phyloP scores from a whole-genome alignment of 2,329 filamentous ascomycete species.

The Xylogone sp. region DNA sequence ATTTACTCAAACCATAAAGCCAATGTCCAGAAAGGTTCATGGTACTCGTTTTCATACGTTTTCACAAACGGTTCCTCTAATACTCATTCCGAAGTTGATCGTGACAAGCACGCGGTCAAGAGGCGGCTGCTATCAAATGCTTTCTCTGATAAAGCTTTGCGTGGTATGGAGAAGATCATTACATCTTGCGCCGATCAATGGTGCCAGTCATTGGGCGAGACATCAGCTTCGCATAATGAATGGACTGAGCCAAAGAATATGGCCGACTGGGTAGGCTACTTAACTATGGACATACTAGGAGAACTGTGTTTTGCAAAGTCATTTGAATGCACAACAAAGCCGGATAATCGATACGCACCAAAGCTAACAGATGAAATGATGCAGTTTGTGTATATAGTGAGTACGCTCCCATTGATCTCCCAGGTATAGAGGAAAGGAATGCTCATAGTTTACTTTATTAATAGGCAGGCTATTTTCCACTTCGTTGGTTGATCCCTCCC shows the following conservation, averaged over 20 bases:
- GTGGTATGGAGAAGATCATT: conserved; percentile 1
- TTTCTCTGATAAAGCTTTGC: conserved; percentile 4
- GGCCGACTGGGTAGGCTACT: not conserved
- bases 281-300: conserved; percentile 1
- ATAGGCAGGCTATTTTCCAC: not conserved
- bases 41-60: conserved; percentile 1
- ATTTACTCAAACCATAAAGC: conserved; percentile 43
- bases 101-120: conserved; percentile 1
- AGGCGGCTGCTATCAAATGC: conserved; percentile 1
- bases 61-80: not conserved
- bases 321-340: not conserved
- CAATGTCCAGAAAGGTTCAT: conserved; percentile 5
- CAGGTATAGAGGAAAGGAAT: not conserved
- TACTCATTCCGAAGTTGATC: conserved; percentile 2
- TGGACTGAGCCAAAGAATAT: not conserved
- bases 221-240: not conserved
- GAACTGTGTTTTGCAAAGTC: not conserved
- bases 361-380: not conserved
- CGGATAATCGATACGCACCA: not conserved
- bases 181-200: conserved; percentile 6
- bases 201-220: conserved; percentile 2
- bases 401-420: not conserved
- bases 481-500: not conserved
- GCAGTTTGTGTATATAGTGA: conserved; percentile 1
- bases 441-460: not conserved